These are phyloP conservation scores for Stemphylium lycopersici DNA, from an alignment of 2,329 filamentous ascomycete genomes.

Conservation along the genomic window DNA sequence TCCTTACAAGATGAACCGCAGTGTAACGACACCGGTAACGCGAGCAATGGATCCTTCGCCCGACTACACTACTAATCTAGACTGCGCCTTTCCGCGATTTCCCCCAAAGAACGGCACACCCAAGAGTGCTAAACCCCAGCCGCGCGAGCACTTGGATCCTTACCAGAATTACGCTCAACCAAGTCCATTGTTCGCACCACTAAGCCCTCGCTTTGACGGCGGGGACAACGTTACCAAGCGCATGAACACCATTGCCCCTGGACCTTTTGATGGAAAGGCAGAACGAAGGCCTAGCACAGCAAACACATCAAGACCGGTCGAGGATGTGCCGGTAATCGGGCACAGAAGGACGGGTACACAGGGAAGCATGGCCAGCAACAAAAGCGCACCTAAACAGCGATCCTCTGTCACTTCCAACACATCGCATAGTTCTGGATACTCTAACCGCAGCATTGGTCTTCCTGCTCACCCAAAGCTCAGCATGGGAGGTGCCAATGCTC, in stretches of 20 bases:
- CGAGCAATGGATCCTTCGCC: constrained; percentile 45
- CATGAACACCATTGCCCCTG: constrained; percentile 70
- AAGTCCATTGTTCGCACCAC: constrained; percentile 53
- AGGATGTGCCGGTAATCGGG: constrained; percentile 37
- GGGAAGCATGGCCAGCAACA: constrained; percentile 37
- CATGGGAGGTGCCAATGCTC: constrained; percentile 17
- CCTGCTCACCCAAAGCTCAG: constrained; percentile 33
- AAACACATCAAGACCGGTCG: constrained; percentile 39
- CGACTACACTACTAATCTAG: constrained; percentile 47
- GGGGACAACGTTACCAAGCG: constrained; percentile 61
- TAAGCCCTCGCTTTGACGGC: constrained; percentile 55
- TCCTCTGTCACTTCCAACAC: constrained; percentile 38
- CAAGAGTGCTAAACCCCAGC: constrained; percentile 27
- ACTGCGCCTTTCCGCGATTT: constrained; percentile 62
- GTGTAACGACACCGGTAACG: constrained; percentile 42
- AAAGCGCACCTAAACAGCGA: constrained; percentile 35
- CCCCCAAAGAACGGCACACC: constrained; percentile 49
- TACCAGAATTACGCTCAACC: constrained; percentile 42
- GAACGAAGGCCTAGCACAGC: constrained; percentile 42
- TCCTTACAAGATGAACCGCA: constrained; percentile 43
- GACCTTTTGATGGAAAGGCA: constrained; percentile 64
- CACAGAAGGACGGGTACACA: constrained; percentile 46
- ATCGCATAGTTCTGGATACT: constrained; percentile 42
- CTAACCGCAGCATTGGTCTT: constrained; percentile 32
- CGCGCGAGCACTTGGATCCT: constrained; percentile 33